Evolutionary conservation across 2,329 filamentous ascomycete species (phyloP).

Genomic region (Ascochyta clinopodiicola): DNA sequence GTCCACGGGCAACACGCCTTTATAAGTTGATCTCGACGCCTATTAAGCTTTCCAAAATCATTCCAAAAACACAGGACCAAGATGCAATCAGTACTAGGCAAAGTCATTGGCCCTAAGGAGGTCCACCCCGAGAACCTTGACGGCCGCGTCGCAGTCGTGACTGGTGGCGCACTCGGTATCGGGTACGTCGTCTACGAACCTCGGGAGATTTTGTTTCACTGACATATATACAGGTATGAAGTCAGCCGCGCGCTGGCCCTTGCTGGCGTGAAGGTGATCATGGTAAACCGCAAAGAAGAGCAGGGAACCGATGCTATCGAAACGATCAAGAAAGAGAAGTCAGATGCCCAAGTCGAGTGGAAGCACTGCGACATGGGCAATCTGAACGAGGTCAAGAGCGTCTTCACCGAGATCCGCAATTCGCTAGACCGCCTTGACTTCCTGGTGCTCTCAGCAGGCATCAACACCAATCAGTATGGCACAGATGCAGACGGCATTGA

Average conservation of each 20-base stretch:
- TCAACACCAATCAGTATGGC: constrained; percentile 52
- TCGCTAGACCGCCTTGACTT: constrained; percentile 51
- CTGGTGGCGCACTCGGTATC: constrained; percentile 51
- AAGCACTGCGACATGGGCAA: constrained; percentile 52
- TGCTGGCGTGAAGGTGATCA: constrained; percentile 29
- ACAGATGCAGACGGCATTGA: constrained; percentile 49
- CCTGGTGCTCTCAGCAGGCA: constrained; percentile 53
- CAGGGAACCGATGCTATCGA: constrained; percentile 49
- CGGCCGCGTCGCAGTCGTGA: constrained; percentile 49
- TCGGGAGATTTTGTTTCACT: background rate
- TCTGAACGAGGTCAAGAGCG: constrained; percentile 47
- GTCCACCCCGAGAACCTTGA: constrained; percentile 40
- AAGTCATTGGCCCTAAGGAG: constrained; percentile 47
- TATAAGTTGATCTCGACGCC: background rate
- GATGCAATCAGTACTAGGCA: constrained; percentile 53
- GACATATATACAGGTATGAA: constrained; percentile 15
- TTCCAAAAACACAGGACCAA: background rate
- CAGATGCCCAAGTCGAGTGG: constrained; percentile 49
- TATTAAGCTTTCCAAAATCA: background rate
- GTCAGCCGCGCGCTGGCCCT: constrained; percentile 23
- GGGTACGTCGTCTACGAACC: constrained; percentile 29
- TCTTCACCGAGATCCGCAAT: constrained; percentile 48
- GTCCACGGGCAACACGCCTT: background rate
- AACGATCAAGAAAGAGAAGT: constrained; percentile 39
- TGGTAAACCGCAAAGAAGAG: constrained; percentile 47